Percentiles rank a stretch among this genome's conserved stretches.
Evolutionary conservation across 2,329 filamentous ascomycete species (phyloP).

Genomic region (Microdochium paspali): DNA sequence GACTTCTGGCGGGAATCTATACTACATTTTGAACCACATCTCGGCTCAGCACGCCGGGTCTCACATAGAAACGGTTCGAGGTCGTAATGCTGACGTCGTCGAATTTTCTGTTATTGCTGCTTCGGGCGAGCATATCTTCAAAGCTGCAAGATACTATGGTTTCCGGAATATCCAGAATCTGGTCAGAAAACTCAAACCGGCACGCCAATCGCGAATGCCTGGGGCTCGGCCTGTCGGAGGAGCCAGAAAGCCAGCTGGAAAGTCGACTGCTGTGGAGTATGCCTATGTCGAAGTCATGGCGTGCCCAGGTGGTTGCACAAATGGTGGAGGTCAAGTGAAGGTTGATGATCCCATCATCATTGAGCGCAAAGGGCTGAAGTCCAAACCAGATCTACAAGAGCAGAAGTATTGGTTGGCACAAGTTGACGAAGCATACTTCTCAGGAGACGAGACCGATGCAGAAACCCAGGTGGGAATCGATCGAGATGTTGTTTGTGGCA

Average conservation of each 20-base stretch:
- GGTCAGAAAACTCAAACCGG: slow-evolving; percentile 82
- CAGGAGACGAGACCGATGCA: slow-evolving; percentile 48
- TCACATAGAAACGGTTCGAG: slow-evolving; percentile 59
- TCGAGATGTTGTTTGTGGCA: slow-evolving; percentile 46
- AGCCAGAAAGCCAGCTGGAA: slow-evolving; percentile 41
- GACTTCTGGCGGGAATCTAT: slow-evolving; percentile 80
- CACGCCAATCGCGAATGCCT: slow-evolving; percentile 67
- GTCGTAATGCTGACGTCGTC: slow-evolving; percentile 83
- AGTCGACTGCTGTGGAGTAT: slow-evolving; percentile 52
- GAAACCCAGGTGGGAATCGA: slow-evolving; percentile 14
- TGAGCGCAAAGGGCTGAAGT: slow-evolving; percentile 33
- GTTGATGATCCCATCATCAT: slow-evolving; percentile 64
- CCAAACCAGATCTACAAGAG: slow-evolving; percentile 61
- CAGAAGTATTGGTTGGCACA: slow-evolving; percentile 78
- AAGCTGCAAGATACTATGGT: slow-evolving; percentile 86
- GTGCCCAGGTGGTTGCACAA: slow-evolving; percentile 96
- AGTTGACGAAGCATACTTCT: slow-evolving; percentile 88
- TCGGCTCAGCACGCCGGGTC: slow-evolving; percentile 64
- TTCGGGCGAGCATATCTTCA: slow-evolving; percentile 53
- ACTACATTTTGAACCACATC: slow-evolving; percentile 72
- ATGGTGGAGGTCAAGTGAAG: slow-evolving; percentile 93
- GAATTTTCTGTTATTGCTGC: slow-evolving; percentile 65
- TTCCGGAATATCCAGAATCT: slow-evolving; percentile 98
- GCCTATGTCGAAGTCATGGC: slow-evolving; percentile 99
- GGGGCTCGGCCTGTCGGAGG: slow-evolving; percentile 56